Evolutionary conservation across 768 basidiomycete species (phyloP), one percentile per base, ranked within the genome.

Genomic region (Dioszegia hungarica): DNA sequence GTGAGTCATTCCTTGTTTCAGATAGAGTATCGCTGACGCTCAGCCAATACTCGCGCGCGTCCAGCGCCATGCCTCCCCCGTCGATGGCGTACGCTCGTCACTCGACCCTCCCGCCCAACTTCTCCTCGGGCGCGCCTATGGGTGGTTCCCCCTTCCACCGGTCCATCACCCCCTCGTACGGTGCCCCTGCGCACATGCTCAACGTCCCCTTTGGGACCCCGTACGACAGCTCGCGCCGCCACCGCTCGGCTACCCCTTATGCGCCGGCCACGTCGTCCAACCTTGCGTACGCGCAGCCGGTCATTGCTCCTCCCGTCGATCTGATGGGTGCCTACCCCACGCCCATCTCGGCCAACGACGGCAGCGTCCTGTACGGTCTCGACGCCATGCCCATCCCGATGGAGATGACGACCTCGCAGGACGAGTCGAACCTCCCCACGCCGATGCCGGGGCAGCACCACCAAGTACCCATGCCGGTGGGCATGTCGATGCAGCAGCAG

Each of bases 201-300:
- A 10, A 27, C 44, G 29, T 37, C 48, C 48, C 28, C 49, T 51
- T 24, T 38, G 34, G 34, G 4, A 37, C n/a, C 36, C 17, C 46
- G 1, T 36, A 38, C 41, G 55, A 38, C 12, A 24, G 6, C 22
- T 41, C 37, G 24, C 59, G 59, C 17, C 54, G 59, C 19, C 43
- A 51, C 27, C 54, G 59, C 20, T 56, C 54, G 9, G 54, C 34
- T 8, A 61, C 59, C 4, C 59, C 59, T 12, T 61, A 56, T 20
- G 54, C 48, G 20, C 44, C 48, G 27, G 28, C n/a, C 14, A 40
- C 52, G 3, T 45, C 41, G 20, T 59, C 29, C 17, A 40, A 51
- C 34, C 34, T 45, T 5, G 25, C 75, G 64, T 50, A 80, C 80
- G n/a, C 38, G 28, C 52, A 59, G 19, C 31, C 59, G 27, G 36